Percentiles rank a stretch among this genome's conserved stretches.
These are phyloP conservation scores for Salvia miltiorrhiza DNA, from an alignment of 257 asterid species.

Conservation along the genomic window DNA sequence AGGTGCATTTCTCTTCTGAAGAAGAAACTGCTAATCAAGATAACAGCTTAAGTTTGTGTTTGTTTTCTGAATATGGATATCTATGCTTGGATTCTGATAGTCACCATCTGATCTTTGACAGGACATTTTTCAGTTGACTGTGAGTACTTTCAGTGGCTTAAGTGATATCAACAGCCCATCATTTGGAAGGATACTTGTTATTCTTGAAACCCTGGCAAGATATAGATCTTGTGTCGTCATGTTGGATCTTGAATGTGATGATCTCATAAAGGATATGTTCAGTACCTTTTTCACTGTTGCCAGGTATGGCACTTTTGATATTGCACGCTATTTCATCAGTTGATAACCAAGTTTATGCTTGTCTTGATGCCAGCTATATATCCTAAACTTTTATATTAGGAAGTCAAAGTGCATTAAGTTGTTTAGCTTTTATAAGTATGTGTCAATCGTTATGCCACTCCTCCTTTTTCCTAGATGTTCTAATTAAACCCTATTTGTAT, in stretches of 20 bases:
- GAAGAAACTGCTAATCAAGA: slow-evolving; percentile 4
- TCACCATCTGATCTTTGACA: slow-evolving; percentile 38
- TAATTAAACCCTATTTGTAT: neutral
- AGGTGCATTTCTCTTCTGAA: slow-evolving; percentile 49
- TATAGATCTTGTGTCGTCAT: slow-evolving; percentile 94
- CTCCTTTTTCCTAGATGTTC: neutral
- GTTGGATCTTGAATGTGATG: slow-evolving; percentile 98
- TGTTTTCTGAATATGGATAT: slow-evolving; percentile 11
- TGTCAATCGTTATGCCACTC: neutral
- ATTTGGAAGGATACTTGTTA: slow-evolving; percentile 90
- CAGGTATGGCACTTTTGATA: slow-evolving; percentile 47
- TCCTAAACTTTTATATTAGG: slow-evolving; percentile 2
- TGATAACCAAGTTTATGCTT: slow-evolving; percentile 2
- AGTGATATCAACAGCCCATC: slow-evolving; percentile 67
- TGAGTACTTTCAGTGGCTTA: slow-evolving; percentile 88
- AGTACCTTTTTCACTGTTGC: slow-evolving; percentile 68
- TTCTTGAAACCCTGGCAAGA: slow-evolving; percentile 92
- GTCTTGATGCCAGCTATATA: slow-evolving; percentile 4
- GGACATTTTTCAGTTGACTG: slow-evolving; percentile 88
- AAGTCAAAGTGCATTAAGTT: neutral
- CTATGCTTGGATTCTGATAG: slow-evolving; percentile 20
- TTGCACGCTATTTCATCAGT: slow-evolving; percentile 13
- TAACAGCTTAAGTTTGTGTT: slow-evolving; percentile 15
- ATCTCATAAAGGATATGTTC: slow-evolving; percentile 87
- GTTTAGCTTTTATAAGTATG: slow-evolving; percentile 4